A percentile compares a stretch with the other conserved stretches of the same genome.
Conservation (phyloP, 768 basidiomycete species). For the Suillus americanus region DNA sequence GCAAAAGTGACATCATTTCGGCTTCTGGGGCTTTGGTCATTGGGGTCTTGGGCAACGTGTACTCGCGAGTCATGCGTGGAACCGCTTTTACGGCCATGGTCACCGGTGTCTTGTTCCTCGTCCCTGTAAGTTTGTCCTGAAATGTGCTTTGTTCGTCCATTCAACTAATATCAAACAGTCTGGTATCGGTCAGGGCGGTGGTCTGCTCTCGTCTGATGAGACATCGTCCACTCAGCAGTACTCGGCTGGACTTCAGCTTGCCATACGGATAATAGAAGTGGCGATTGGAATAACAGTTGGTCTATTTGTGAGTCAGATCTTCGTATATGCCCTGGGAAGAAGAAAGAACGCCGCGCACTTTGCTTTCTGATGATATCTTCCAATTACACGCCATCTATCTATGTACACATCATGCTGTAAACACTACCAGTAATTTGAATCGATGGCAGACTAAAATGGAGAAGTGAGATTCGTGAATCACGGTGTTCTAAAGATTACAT, state of each 20-base stretch:
- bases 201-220: conserved; percentile 51
- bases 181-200: conserved; percentile 74
- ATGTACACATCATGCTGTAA: not conserved
- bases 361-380: conserved; percentile 53
- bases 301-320: conserved; percentile 75
- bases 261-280: conserved; percentile 80
- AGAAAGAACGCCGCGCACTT: conserved; percentile 75
- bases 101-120: conserved; percentile 89
- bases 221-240: conserved; percentile 65
- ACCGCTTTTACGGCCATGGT: conserved; percentile 91
- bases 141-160: not conserved
- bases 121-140: conserved; percentile 60
- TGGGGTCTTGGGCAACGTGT: conserved; percentile 79
- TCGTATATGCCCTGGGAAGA: conserved; percentile 72
- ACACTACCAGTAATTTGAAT: conserved; percentile 2
- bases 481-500: conserved; percentile 32
- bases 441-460: not conserved
- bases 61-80: conserved; percentile 71
- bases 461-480: not conserved
- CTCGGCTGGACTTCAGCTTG: conserved; percentile 76
- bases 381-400: not conserved
- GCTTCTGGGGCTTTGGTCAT: conserved; percentile 78
- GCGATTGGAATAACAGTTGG: conserved; percentile 86
- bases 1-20: conserved; percentile 71
- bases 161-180: conserved; percentile 45